Percentiles rank a stretch among this genome's conserved stretches.
phyloP scores from a whole-genome alignment of 441 rosid genomes.

The Arabidopsis lyrata region DNA sequence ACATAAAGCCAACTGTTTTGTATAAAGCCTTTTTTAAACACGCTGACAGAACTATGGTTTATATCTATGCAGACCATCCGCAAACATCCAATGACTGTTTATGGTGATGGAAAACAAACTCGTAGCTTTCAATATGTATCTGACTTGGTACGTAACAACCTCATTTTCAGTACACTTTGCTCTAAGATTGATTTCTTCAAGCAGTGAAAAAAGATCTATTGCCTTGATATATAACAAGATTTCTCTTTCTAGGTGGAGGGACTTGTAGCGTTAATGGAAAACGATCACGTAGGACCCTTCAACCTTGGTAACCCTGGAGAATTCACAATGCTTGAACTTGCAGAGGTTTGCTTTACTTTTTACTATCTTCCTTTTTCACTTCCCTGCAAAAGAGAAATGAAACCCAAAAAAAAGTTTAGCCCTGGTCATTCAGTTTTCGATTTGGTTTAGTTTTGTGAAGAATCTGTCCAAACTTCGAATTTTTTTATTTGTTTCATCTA shows the following conservation, averaged over 20 bases:
- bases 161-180: conserved; percentile 10
- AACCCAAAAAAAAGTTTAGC: not conserved
- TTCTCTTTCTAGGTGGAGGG: conserved; percentile 79
- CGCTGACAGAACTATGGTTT: conserved; percentile 7
- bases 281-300: conserved; percentile 95
- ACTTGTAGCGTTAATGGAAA: conserved; percentile 89
- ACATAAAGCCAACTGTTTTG: conserved; percentile 7
- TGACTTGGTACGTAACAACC: conserved; percentile 68
- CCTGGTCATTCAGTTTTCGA: not conserved
- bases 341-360: conserved; percentile 68
- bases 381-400: conserved; percentile 1
- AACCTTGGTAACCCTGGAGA: conserved; percentile 99
- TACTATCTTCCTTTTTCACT: not conserved
- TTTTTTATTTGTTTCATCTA: not conserved
- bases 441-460: not conserved
- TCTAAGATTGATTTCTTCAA: conserved; percentile 10
- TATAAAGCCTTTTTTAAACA: not conserved
- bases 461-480: not conserved
- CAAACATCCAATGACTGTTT: conserved; percentile 91
- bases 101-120: conserved; percentile 99
- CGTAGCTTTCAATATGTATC: conserved; percentile 98
- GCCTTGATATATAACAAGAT: not conserved
- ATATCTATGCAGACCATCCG: conserved; percentile 74
- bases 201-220: not conserved
- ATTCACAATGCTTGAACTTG: conserved; percentile 97